phyloP scores from a whole-genome alignment of 148 eudicot genomes.

The Pouteria glomerata region DNA sequence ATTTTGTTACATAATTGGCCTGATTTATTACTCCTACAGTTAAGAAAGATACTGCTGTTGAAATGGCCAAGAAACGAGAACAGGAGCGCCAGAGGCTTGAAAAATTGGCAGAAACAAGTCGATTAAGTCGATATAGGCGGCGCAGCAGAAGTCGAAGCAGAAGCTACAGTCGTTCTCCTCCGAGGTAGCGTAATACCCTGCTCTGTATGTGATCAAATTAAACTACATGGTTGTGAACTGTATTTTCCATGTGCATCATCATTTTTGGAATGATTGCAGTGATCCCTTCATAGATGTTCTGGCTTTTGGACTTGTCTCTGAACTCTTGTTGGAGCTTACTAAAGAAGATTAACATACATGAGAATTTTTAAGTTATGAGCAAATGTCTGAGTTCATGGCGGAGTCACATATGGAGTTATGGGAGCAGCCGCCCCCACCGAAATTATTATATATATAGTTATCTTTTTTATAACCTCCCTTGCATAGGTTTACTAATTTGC shows the following conservation, averaged over 20 bases:
- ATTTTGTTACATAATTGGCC: neutral
- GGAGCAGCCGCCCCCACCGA: no score
- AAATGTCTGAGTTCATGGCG: no score
- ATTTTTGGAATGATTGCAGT: neutral
- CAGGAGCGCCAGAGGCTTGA: constrained; percentile 88
- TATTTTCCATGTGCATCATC: neutral
- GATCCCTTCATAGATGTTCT: neutral
- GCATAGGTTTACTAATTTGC: no score
- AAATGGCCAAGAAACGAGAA: constrained; percentile 92
- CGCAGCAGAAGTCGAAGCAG: constrained; percentile 89
- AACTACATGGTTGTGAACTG: neutral
- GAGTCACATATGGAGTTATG: no score
- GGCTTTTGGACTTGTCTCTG: neutral
- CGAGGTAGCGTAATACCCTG: constrained; percentile 40
- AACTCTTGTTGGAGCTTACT: neutral
- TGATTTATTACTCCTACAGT: constrained; percentile 38
- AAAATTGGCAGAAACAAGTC: constrained; percentile 88
- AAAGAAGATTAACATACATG: neutral
- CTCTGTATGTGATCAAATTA: neutral
- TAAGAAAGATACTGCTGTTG: constrained; percentile 88
- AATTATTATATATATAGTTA: no score
- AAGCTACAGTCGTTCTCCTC: constrained; percentile 84
- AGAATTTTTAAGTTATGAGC: neutral
- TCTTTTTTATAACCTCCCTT: no score
- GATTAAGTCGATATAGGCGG: constrained; percentile 55